Conservation (phyloP, 2,329 filamentous ascomycete species). For the Trichophyton rubrum region DNA sequence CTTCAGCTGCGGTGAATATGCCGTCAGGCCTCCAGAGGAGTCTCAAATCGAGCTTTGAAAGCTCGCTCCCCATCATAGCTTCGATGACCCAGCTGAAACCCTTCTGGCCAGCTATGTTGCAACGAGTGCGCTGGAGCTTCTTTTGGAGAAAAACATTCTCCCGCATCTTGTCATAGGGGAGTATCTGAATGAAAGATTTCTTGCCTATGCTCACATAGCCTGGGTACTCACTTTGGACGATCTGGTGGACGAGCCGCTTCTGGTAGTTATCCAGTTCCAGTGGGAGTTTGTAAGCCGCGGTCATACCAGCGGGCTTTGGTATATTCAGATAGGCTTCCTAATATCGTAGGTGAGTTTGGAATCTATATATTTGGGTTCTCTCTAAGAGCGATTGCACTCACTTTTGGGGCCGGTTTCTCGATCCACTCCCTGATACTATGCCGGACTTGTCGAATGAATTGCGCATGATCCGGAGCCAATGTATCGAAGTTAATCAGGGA, state of each 20-base stretch:
- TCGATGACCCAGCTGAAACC: constrained; percentile 39
- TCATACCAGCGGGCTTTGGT: constrained; percentile 20
- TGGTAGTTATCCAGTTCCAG: constrained; percentile 44
- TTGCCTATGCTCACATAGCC: constrained; percentile 28
- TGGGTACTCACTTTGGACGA: constrained; percentile 50
- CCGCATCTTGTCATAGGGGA: constrained; percentile 25
- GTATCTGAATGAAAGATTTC: constrained; percentile 30
- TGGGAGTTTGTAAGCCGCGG: constrained; percentile 16
- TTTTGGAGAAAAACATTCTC: constrained; percentile 22
- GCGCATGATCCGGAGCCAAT: constrained; percentile 41
- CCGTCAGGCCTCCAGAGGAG: constrained; percentile 17
- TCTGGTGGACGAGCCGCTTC: constrained; percentile 52
- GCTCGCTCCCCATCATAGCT: constrained; percentile 32
- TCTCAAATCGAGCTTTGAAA: constrained; percentile 26
- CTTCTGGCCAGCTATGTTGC: constrained; percentile 24
- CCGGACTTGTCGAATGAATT: constrained; percentile 39
- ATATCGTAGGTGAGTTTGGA: not conserved
- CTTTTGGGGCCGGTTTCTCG: constrained; percentile 14
- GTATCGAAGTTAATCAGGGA: constrained; percentile 39
- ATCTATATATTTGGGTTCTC: not conserved
- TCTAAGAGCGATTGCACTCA: constrained; percentile 1
- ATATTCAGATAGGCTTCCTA: constrained; percentile 31
- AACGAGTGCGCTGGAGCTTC: constrained; percentile 19
- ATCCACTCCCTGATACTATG: constrained; percentile 38
- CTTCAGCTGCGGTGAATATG: constrained; percentile 9